Evolutionary conservation across 2,329 filamentous ascomycete species (phyloP), one percentile per base, ranked within the genome.

Genomic region (Graphilbum ipis-grandicollis): DNA sequence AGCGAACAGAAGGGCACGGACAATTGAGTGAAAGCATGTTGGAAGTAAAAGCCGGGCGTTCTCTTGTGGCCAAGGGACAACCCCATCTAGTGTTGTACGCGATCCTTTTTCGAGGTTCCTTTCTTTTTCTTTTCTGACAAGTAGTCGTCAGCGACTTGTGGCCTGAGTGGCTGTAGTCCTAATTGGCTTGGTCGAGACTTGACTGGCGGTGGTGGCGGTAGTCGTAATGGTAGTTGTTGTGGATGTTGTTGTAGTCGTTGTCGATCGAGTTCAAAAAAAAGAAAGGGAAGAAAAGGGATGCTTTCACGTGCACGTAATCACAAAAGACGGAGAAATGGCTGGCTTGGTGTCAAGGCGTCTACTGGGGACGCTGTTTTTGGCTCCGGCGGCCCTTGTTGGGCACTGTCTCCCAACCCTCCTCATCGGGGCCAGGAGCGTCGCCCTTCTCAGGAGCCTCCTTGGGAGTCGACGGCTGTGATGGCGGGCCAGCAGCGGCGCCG

Each of bases 351-450:
- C 31, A n/a, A n/a, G n/a, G n/a, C n/a, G 31, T 15, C 31, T 19
- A 13, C n/a, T 21, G 12, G 5, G 31, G 18, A 26, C 45, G 42
- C 21, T 42, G 32, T 45, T 44, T 45, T 49, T 54, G 44, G 35
- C 33, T 43, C 28, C 60, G 44, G 51, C 67, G 48, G 34, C 52
- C 52, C 48, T 62, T 63, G 39, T 42, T 48, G 3, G 52, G 46
- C 13, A 74, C 73, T 19, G 68, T 77, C 43, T 69, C 74, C 73
- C 73, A 78, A 45, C 73, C 73, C 50, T 77, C 72, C 28, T 71
- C 71, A 58, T 54, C 35, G 58, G 56, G 26, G 57, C 53, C 25
- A 50, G 47, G 19, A 45, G 51, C 18, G 43, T 49, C 43, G 38
- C 47, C 43, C 36, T 60, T 52, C 10, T 44, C 52, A 22, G 45